phyloP scores from a whole-genome alignment of 805 yeast genomes.

The Candida palmyrensis region DNA sequence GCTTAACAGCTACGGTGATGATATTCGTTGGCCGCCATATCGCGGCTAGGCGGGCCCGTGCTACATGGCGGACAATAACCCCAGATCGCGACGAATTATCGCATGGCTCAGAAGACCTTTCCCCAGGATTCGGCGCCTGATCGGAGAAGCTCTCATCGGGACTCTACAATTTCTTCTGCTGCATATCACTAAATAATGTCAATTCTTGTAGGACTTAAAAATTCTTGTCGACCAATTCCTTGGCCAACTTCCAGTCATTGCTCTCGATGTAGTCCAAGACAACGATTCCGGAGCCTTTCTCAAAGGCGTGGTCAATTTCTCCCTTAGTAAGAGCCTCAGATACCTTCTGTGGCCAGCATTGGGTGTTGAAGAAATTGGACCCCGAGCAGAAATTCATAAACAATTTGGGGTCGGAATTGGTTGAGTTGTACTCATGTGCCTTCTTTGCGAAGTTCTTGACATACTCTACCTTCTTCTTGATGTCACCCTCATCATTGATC shows the following conservation, averaged over 20 bases:
- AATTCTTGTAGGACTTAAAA: conserved; percentile 16
- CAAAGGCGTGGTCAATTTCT: conserved; percentile 43
- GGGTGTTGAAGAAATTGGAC: conserved; percentile 62
- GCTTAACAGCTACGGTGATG: too few relatives aligned
- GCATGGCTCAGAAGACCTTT: too few relatives aligned
- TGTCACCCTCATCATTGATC: conserved; percentile 45
- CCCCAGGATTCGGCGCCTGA: not conserved
- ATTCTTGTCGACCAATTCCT: conserved; percentile 48
- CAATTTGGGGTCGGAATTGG: conserved; percentile 45
- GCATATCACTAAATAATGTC: not conserved
- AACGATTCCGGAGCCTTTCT: conserved; percentile 57
- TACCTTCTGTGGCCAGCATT: conserved; percentile 71
- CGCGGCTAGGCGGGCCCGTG: too few relatives aligned
- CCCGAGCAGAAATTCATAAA: conserved; percentile 72
- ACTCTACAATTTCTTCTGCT: not conserved
- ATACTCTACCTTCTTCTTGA: conserved; percentile 50
- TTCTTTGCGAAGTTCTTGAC: conserved; percentile 51
- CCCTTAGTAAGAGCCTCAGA: conserved; percentile 45
- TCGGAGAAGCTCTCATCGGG: not conserved
- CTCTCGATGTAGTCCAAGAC: conserved; percentile 64
- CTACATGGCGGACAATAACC: too few relatives aligned
- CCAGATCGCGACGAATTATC: too few relatives aligned
- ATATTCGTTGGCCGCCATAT: too few relatives aligned
- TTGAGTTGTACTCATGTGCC: conserved; percentile 46
- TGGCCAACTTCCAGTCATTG: conserved; percentile 54